phyloP scores from a whole-genome alignment of 345 rosid genomes.

The Syzygium aromaticum region DNA sequence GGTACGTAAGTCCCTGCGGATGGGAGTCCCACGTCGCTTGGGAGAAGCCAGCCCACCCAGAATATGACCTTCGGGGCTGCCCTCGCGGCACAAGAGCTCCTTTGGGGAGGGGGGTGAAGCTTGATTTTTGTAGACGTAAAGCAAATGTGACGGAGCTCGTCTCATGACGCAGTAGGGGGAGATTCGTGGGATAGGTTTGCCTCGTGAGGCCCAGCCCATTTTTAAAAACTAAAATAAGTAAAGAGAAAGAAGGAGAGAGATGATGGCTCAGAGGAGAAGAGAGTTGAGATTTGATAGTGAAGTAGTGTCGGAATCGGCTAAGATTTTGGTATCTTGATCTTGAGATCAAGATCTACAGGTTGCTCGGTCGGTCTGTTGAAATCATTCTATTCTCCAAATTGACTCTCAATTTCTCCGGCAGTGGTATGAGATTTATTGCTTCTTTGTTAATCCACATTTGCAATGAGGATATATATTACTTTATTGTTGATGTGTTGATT shows the following conservation, averaged over 20 bases:
- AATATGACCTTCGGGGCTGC: too few relatives aligned
- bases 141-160: neutral
- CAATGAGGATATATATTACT: neutral
- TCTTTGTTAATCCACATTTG: too few relatives aligned
- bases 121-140: neutral
- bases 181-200: neutral
- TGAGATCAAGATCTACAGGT: fast-evolving
- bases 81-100: too few relatives aligned
- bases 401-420: too few relatives aligned
- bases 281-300: neutral
- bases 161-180: neutral
- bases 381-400: neutral
- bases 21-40: too few relatives aligned
- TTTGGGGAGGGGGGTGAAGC: neutral
- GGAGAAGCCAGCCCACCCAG: too few relatives aligned
- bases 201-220: neutral
- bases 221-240: too few relatives aligned
- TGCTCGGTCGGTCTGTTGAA: neutral
- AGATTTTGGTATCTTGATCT: neutral
- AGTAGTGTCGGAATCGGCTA: too few relatives aligned
- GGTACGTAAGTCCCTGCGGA: too few relatives aligned
- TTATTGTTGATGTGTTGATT: neutral
- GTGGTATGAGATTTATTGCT: neutral
- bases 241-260: neutral
- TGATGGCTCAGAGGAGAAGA: neutral